These are phyloP conservation scores for Litchi chinensis DNA, from an alignment of 345 rosid species.

Conservation along the genomic window DNA sequence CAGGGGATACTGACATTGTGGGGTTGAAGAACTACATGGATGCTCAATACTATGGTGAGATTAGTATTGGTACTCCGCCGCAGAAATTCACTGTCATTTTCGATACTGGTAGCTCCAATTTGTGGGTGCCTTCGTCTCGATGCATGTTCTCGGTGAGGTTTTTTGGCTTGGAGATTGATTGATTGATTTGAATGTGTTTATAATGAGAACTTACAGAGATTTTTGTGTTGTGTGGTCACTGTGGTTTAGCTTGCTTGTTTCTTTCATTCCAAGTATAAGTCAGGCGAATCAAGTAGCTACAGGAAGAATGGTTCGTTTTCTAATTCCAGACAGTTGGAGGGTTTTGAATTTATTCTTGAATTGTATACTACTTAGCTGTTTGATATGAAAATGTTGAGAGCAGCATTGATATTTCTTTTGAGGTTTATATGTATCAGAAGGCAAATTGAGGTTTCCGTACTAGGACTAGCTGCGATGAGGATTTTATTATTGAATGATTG, in stretches of 20 bases:
- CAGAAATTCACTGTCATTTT: conserved; percentile 93
- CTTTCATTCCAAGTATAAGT: conserved; percentile 78
- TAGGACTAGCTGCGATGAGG: not conserved
- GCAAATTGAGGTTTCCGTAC: not conserved
- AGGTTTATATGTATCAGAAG: not conserved
- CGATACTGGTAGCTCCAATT: conserved; percentile 94
- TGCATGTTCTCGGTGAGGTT: conserved; percentile 82
- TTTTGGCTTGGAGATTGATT: not conserved
- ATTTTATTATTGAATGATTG: not conserved
- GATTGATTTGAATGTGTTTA: not conserved
- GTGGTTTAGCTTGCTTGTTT: conserved; percentile 67
- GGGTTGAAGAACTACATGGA: conserved; percentile 70
- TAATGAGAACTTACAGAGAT: not conserved
- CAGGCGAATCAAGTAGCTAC: conserved; percentile 75
- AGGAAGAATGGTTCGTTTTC: conserved; percentile 70
- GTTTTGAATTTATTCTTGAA: not conserved
- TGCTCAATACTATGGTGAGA: conserved; percentile 97
- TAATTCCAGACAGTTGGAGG: not conserved
- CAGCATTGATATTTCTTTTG: not conserved
- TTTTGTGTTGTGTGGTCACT: not conserved
- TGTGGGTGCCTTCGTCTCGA: conserved; percentile 96
- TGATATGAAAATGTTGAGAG: no score
- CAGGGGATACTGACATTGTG: conserved; percentile 57
- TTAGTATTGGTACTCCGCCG: conserved; percentile 89
- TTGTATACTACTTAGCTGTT: not conserved